phyloP scores from a whole-genome alignment of 495 filamentous ascomycete genomes.

The Penicillium bovifimosum region DNA sequence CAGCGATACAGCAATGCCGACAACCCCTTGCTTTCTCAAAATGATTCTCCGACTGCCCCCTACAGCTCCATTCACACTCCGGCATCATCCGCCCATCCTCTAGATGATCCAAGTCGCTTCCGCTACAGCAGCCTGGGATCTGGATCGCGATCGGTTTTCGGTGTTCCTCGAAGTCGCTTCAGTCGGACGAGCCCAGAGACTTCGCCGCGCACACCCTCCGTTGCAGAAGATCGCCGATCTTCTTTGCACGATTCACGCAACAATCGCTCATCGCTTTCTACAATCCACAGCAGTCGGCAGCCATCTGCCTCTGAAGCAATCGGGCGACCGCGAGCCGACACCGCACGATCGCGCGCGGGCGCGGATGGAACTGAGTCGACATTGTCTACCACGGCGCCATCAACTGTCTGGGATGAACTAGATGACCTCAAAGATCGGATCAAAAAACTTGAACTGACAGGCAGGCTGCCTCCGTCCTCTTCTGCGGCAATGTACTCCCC shows the following conservation, averaged over 20 bases:
- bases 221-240: slow-evolving; percentile 40
- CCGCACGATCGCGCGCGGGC: slow-evolving; percentile 48
- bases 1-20: slow-evolving; percentile 41
- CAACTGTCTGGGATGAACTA: slow-evolving; percentile 95
- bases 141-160: slow-evolving; percentile 42
- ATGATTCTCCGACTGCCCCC: slow-evolving; percentile 35
- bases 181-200: slow-evolving; percentile 37
- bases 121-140: slow-evolving; percentile 36
- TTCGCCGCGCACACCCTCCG: slow-evolving; percentile 40
- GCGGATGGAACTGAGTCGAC: slow-evolving; percentile 73
- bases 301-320: slow-evolving; percentile 44
- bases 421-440: slow-evolving; percentile 95
- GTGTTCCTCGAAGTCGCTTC: slow-evolving; percentile 35
- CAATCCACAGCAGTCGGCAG: slow-evolving; percentile 43
- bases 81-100: slow-evolving; percentile 46
- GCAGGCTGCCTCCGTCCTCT: slow-evolving; percentile 76
- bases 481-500: slow-evolving; percentile 69
- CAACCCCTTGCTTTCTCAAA: slow-evolving; percentile 39
- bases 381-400: slow-evolving; percentile 77
- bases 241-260: slow-evolving; percentile 43
- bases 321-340: slow-evolving; percentile 32
- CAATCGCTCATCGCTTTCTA: slow-evolving; percentile 52
- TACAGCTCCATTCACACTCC: slow-evolving; percentile 35
- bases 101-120: slow-evolving; percentile 41
- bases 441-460: slow-evolving; percentile 83